These are phyloP conservation scores for Colletotrichum karsti DNA, from an alignment of 2,329 filamentous ascomycete genomes.

Conservation along the genomic window DNA sequence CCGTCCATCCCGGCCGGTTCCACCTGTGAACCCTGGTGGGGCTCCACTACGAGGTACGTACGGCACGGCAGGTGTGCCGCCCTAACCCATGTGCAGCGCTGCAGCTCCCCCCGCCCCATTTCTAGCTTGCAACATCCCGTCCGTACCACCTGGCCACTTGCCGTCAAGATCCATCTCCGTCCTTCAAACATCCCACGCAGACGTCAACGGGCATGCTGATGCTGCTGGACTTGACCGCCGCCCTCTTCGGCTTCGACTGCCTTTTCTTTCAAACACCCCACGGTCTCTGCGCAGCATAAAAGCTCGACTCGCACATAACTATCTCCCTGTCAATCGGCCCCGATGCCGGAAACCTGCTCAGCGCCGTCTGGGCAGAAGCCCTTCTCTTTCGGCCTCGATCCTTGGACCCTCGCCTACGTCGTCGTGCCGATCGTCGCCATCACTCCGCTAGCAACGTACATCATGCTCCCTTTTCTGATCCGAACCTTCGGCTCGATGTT, in stretches of 20 bases:
- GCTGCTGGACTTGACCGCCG: constrained; percentile 21
- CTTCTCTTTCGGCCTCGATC: constrained; percentile 40
- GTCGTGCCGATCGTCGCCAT: constrained; percentile 31
- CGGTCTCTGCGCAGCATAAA: not conserved
- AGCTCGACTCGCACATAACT: not conserved
- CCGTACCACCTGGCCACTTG: constrained; percentile 28
- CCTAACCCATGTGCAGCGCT: constrained; percentile 16
- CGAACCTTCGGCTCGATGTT: constrained; percentile 50
- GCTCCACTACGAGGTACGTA: constrained; percentile 1
- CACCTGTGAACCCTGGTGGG: constrained; percentile 7
- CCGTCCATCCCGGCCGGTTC: not conserved
- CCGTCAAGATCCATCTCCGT: not conserved
- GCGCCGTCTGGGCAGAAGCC: constrained; percentile 35
- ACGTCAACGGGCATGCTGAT: constrained; percentile 22
- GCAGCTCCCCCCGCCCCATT: constrained; percentile 21
- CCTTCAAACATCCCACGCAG: constrained; percentile 6
- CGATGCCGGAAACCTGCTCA: constrained; percentile 39
- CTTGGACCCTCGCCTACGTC: constrained; percentile 36
- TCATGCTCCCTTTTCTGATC: constrained; percentile 47
- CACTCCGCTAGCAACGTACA: constrained; percentile 36
- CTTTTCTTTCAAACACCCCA: not conserved
- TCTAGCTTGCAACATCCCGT: constrained; percentile 21
- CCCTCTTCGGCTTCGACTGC: constrained; percentile 9
- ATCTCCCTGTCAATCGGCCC: not conserved
- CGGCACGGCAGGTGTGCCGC: not conserved